phyloP scores from a whole-genome alignment of 495 filamentous ascomycete species.

The Saxophila tyrrhenica region DNA sequence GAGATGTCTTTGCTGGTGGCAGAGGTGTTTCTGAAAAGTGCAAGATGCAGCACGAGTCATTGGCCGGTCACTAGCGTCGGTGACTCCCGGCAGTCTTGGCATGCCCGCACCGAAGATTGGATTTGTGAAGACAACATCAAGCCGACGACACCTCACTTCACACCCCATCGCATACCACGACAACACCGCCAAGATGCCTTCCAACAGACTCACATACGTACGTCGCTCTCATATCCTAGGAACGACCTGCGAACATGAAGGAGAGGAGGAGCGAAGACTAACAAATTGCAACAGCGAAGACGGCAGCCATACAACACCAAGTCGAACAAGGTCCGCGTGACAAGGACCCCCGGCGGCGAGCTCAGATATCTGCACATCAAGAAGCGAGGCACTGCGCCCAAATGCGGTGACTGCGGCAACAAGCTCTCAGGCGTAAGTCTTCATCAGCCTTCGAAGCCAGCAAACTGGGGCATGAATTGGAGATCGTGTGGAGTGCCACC shows the following conservation, averaged over 20 bases:
- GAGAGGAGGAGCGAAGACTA: neutral
- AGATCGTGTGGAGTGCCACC: no score
- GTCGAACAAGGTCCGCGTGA: constrained; percentile 90
- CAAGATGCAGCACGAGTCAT: neutral
- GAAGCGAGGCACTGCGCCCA: constrained; percentile 91
- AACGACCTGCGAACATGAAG: no score
- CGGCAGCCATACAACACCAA: constrained; percentile 67
- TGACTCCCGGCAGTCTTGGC: no score
- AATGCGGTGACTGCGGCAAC: constrained; percentile 97
- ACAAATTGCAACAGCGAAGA: constrained; percentile 7
- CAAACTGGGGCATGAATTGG: no score
- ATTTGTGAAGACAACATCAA: neutral
- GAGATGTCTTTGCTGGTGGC: neutral
- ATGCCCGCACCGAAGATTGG: no score
- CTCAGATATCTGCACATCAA: constrained; percentile 96
- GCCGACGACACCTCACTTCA: neutral
- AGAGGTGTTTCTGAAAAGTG: neutral
- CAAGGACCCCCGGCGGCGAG: constrained; percentile 92
- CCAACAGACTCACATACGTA: constrained; percentile 65
- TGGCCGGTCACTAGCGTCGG: no score
- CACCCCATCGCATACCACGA: constrained; percentile 18
- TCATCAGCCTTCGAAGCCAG: no score
- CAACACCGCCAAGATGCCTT: constrained; percentile 51
- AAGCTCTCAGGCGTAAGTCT: constrained; percentile 92
- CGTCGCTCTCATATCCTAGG: neutral